These are phyloP conservation scores for Phylloporus sp. DNA, from an alignment of 768 basidiomycete genomes.

Conservation along the genomic window DNA sequence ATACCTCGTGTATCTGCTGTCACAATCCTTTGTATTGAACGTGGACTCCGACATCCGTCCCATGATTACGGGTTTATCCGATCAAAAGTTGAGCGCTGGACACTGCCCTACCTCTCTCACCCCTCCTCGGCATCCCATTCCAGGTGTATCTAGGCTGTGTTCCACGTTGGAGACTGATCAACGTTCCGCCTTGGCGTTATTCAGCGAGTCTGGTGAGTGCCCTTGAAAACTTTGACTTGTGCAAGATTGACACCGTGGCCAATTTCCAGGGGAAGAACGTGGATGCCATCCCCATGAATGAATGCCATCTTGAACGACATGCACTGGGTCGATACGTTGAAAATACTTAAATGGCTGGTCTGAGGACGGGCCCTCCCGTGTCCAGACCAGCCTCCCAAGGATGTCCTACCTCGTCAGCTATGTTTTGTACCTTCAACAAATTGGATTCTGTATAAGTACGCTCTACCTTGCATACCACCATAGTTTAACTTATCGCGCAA, in stretches of 20 bases:
- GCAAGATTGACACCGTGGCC: neutral
- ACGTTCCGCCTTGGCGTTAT: neutral
- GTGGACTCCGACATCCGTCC: too few species aligned
- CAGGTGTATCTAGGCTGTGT: neutral
- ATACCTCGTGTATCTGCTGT: too few species aligned
- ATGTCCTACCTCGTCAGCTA: neutral
- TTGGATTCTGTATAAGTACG: slow-evolving; percentile 10
- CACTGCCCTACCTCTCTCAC: neutral
- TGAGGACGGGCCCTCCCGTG: neutral
- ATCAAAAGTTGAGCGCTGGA: neutral
- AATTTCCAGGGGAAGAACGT: neutral
- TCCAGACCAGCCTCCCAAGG: neutral
- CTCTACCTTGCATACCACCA: neutral
- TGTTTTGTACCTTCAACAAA: slow-evolving; percentile 4
- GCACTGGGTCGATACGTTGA: neutral
- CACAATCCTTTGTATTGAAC: too few species aligned
- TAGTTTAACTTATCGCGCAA: neutral
- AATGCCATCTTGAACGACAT: neutral
- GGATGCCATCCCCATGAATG: neutral
- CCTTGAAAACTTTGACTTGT: neutral
- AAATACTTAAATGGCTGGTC: neutral
- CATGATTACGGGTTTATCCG: neutral
- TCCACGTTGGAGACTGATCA: neutral
- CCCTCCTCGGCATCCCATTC: neutral
- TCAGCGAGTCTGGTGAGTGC: neutral